Base-by-base conservation (phyloP, 495 filamentous ascomycete species). In the Lasiosphaeria ovina region DNA sequence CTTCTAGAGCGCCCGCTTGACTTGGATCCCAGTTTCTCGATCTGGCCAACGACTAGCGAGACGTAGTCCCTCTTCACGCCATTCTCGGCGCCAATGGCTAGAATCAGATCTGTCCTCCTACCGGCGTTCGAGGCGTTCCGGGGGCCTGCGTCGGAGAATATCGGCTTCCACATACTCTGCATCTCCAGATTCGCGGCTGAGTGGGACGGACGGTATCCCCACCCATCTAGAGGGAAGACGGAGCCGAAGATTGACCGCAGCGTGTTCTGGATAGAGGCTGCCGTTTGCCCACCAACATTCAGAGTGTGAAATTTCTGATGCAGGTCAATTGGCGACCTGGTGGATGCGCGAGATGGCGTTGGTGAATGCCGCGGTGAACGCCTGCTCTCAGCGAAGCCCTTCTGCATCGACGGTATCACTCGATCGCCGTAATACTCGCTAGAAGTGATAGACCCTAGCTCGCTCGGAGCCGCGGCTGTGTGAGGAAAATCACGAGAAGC, bases 21-120 rank as follows among this genome's bases (percentile, higher is more conserved):
- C 35, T 72, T 71, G 32, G 60, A 68, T 0, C 77, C 77, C 6
- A 80, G 69, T 47, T 76, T 72, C 59, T 81, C 79, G 34, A 81
- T 54, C 32, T 73, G 72, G 5, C 68, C 64, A 11, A 69, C 68
- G 0, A 80, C 59, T 12, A 65, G 58, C 5, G 69, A 61, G 6
- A 74, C 61, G n/a, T 74, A 73, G 1, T 71, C 62, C 45, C 58
- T 77, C 4, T 69, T 68, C 3, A 77, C 76, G 1, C 72, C 67
- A 10, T 66, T 61, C 57, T 81, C 76, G 0, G 74, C 64, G 0
- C 79, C 77, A 24, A 80, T 70, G 1, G 77, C 77, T 9, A 81
- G 45, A 16, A 81, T 79, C 9, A 79, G 59, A 33, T 81, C 77
- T 8, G 77, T 58, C 35, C 70, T 75, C 17, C 67, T 62, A 38